phyloP scores from a whole-genome alignment of 768 basidiomycete species.

The Boletus rubescentipes region DNA sequence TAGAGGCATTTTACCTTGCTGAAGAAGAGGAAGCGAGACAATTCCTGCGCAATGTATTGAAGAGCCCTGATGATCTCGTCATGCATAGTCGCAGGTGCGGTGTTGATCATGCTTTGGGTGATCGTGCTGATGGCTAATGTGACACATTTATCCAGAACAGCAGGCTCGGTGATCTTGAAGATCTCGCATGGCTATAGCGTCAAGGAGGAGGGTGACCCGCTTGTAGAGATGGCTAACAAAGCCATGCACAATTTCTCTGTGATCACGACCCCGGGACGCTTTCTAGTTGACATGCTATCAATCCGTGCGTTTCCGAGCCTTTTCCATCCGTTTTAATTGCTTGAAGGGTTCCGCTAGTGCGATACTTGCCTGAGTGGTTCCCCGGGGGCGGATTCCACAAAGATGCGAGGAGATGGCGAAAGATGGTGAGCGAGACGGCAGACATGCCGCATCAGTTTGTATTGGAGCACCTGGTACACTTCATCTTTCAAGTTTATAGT shows the following conservation, averaged over 20 bases:
- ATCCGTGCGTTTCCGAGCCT: background rate
- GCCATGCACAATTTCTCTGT: conserved; percentile 17
- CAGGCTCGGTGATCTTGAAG: conserved; percentile 34
- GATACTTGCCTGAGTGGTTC: conserved; percentile 21
- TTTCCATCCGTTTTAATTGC: too few species aligned
- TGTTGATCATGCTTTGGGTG: too few species aligned
- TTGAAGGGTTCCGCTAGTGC: conserved; percentile 3
- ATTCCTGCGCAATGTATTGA: conserved; percentile 4
- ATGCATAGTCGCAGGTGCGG: conserved; percentile 9
- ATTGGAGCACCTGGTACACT: conserved; percentile 15
- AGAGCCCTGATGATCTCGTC: background rate
- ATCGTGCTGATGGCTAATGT: background rate
- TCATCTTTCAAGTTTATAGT: background rate
- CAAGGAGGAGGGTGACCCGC: conserved; percentile 30
- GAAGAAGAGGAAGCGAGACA: conserved; percentile 5
- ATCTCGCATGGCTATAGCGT: conserved; percentile 39
- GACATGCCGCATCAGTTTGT: conserved; percentile 7
- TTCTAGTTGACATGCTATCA: conserved; percentile 8
- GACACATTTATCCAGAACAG: conserved; percentile 31
- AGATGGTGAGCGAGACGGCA: conserved; percentile 1
- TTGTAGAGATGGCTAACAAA: conserved; percentile 28
- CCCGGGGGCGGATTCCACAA: conserved; percentile 21
- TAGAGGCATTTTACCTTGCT: background rate
- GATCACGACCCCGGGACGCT: conserved; percentile 6
- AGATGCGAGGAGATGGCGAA: conserved; percentile 4